These are phyloP conservation scores for Physcomitrium patens DNA, from an alignment of 225 moss, liverwort and hornwort genomes.

Conservation along the genomic window DNA sequence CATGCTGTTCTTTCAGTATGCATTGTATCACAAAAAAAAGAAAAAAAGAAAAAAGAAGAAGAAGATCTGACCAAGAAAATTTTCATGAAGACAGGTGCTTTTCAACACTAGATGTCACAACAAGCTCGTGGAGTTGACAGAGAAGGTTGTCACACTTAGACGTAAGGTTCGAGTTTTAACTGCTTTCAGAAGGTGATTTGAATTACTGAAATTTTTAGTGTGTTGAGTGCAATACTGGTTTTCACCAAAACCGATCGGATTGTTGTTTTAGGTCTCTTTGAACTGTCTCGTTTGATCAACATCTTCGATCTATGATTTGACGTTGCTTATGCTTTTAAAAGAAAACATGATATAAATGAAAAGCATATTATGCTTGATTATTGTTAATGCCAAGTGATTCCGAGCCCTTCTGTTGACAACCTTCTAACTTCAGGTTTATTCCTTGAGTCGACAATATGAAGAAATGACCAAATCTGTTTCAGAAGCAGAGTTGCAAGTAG, in stretches of 20 bases:
- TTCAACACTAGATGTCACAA: conserved; percentile 73
- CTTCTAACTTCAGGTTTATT: conserved; percentile 42
- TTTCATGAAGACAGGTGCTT: conserved; percentile 44
- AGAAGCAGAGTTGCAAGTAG: conserved; percentile 48
- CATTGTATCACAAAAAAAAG: accelerated
- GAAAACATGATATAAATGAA: too few species aligned
- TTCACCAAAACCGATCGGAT: neutral
- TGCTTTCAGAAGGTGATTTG: neutral
- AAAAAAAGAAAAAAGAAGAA: too few species aligned
- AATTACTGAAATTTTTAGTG: neutral
- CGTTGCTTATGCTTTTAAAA: neutral
- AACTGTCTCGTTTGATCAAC: neutral
- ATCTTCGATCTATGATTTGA: neutral
- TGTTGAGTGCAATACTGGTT: too few species aligned
- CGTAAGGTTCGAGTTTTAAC: conserved; percentile 49
- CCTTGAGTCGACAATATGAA: conserved; percentile 51
- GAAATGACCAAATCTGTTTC: conserved; percentile 57
- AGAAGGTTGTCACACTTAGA: conserved; percentile 50
- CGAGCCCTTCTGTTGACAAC: neutral
- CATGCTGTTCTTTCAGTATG: neutral
- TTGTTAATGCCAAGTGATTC: neutral
- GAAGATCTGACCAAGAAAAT: conserved; percentile 2
- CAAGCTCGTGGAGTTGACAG: conserved; percentile 50
- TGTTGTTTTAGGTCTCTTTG: neutral
- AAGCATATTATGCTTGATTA: neutral